Percentiles rank a stretch among this genome's conserved stretches.
Conservation (phyloP, 371 early-diverging fungal species). For the Mortierella sp. region DNA sequence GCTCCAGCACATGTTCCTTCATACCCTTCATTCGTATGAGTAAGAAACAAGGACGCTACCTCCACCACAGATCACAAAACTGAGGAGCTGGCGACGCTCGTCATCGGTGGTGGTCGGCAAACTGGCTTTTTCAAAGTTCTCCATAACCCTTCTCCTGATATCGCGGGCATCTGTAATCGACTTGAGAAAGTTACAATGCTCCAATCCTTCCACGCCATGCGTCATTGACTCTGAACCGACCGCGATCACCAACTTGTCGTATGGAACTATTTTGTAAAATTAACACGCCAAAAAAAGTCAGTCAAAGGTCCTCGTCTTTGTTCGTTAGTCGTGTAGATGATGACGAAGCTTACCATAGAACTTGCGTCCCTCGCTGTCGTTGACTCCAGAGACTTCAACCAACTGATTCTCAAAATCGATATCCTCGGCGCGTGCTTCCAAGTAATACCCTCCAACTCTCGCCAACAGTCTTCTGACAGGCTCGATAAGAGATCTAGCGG, state of each 20-base stretch:
- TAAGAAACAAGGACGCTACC: slow-evolving; percentile 59
- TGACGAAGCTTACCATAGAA: slow-evolving; percentile 67
- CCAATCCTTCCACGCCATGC: slow-evolving; percentile 85
- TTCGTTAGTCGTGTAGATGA: no score
- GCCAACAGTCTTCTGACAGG: slow-evolving; percentile 77
- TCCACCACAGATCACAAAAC: slow-evolving; percentile 91
- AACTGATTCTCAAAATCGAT: slow-evolving; percentile 78
- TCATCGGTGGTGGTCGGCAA: slow-evolving; percentile 80
- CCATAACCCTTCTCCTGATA: slow-evolving; percentile 77
- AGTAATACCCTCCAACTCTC: slow-evolving; percentile 63
- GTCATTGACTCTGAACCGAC: slow-evolving; percentile 88
- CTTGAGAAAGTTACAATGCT: slow-evolving; percentile 79
- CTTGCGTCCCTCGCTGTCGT: slow-evolving; percentile 59
- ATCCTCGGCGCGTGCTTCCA: slow-evolving; percentile 77
- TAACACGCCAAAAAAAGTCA: neutral
- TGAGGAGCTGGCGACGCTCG: slow-evolving; percentile 85
- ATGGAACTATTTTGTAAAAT: slow-evolving; percentile 61
- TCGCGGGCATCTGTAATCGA: slow-evolving; percentile 80
- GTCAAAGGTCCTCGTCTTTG: neutral
- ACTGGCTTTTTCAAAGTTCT: slow-evolving; percentile 88
- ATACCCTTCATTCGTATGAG: neutral
- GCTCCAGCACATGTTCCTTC: neutral
- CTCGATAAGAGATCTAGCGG: slow-evolving; percentile 74
- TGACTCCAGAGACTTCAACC: slow-evolving; percentile 64
- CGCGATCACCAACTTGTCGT: slow-evolving; percentile 87